phyloP scores from a whole-genome alignment of 306 rosid species.

The Cucumis cinereus region DNA sequence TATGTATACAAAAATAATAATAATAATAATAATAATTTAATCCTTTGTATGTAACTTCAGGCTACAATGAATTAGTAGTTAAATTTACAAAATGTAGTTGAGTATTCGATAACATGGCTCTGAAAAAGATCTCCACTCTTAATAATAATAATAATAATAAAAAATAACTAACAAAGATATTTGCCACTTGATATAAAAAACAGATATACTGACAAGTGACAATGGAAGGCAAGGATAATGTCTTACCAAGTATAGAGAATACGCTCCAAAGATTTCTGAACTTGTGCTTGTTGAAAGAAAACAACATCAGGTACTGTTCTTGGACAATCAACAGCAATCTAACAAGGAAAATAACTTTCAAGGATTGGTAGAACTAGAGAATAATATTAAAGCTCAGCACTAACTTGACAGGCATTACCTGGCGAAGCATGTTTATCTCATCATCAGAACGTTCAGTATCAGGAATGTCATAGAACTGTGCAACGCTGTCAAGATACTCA shows the following conservation, averaged over 20 bases:
- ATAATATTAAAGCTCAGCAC: background rate
- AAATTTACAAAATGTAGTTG: background rate
- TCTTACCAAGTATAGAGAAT: slow-evolving; percentile 80
- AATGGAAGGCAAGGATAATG: background rate
- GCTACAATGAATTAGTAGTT: background rate
- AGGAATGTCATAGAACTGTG: slow-evolving; percentile 79
- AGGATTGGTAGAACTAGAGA: background rate
- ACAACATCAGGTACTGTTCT: slow-evolving; percentile 90
- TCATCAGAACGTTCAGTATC: slow-evolving; percentile 90
- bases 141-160: background rate
- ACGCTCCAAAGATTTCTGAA: slow-evolving; percentile 90
- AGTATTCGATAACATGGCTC: background rate
- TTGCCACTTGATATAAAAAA: background rate
- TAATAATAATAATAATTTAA: background rate
- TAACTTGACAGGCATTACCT: slow-evolving; percentile 33
- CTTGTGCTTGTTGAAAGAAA: slow-evolving; percentile 76
- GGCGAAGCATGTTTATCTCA: slow-evolving; percentile 96
- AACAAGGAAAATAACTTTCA: slow-evolving; percentile 15
- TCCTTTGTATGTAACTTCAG: background rate
- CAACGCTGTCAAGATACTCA: slow-evolving; percentile 80
- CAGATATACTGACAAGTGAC: background rate
- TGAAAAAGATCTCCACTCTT: background rate
- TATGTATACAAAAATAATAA: background rate
- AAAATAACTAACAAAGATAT: background rate
- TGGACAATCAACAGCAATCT: slow-evolving; percentile 93